These are phyloP conservation scores for Solanum aculeatissimum DNA, from an alignment of 305 asterid genomes.

Conservation along the genomic window DNA sequence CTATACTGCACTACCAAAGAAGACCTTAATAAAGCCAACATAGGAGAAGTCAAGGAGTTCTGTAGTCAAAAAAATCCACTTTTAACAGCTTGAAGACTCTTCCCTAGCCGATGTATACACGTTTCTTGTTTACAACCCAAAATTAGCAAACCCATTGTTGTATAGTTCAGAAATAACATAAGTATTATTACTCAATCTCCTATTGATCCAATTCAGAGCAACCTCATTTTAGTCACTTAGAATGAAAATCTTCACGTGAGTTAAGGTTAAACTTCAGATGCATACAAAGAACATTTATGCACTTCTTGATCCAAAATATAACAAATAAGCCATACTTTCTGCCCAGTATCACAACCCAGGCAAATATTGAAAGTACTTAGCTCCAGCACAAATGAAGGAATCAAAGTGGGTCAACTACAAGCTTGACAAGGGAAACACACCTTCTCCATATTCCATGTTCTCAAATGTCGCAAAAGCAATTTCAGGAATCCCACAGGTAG, in stretches of 20 bases:
- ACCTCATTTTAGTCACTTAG: not conserved
- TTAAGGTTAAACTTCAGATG: not conserved
- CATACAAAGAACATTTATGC: not conserved
- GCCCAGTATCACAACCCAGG: not conserved
- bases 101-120: not conserved
- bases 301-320: not conserved
- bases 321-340: not conserved
- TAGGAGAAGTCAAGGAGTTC: not conserved
- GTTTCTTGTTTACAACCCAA: not conserved
- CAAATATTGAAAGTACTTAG: not conserved
- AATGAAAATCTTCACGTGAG: not conserved
- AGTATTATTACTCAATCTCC: not conserved
- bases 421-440: conserved; percentile 28
- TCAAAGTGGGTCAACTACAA: not conserved
- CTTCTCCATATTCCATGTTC: conserved; percentile 98
- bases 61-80: not conserved
- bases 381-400: not conserved
- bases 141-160: not conserved
- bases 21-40: not conserved
- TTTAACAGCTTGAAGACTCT: not conserved
- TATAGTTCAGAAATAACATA: not conserved
- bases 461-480: conserved; percentile 85
- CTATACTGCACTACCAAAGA: not conserved
- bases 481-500: conserved; percentile 98
- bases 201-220: not conserved